Conservation (phyloP, 2,329 filamentous ascomycete genomes). For the Botryotinia globosa region DNA sequence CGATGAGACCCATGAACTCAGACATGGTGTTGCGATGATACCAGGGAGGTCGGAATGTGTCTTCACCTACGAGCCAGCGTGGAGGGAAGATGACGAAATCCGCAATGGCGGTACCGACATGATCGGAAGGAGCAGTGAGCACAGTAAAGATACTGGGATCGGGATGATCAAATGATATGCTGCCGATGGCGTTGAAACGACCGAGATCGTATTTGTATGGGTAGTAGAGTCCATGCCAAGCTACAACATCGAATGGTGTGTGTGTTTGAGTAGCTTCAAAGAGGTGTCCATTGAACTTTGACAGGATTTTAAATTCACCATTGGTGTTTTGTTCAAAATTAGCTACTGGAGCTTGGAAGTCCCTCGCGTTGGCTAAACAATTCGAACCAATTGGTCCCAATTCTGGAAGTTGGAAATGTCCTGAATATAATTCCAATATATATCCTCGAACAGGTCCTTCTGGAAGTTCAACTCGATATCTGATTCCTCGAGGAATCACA, state of each 20-base stretch:
- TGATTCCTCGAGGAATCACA: conserved; percentile 70
- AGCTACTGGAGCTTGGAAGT: conserved; percentile 73
- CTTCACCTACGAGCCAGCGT: conserved; percentile 59
- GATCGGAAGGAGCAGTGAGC: conserved; percentile 55
- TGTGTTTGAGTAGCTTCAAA: conserved; percentile 65
- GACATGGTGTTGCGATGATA: conserved; percentile 65
- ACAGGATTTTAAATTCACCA: conserved; percentile 49
- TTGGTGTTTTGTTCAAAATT: conserved; percentile 59
- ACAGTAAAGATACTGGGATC: conserved; percentile 76
- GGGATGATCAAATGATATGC: conserved; percentile 72
- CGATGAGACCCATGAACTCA: conserved; percentile 64
- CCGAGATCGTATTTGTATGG: conserved; percentile 81
- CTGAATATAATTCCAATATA: conserved; percentile 71
- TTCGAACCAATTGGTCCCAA: conserved; percentile 72
- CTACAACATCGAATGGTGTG: conserved; percentile 75
- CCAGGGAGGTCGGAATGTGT: conserved; percentile 60
- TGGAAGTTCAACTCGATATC: conserved; percentile 68
- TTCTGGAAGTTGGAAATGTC: conserved; percentile 69
- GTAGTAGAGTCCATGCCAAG: conserved; percentile 78
- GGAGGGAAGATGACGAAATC: conserved; percentile 66
- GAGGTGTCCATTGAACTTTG: conserved; percentile 66
- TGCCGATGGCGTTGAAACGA: conserved; percentile 72
- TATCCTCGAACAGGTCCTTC: conserved; percentile 66
- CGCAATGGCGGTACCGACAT: conserved; percentile 56
- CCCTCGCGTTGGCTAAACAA: conserved; percentile 69